Conservation (phyloP, 768 basidiomycete genomes). For the Hortiboletus flavorubellus region DNA sequence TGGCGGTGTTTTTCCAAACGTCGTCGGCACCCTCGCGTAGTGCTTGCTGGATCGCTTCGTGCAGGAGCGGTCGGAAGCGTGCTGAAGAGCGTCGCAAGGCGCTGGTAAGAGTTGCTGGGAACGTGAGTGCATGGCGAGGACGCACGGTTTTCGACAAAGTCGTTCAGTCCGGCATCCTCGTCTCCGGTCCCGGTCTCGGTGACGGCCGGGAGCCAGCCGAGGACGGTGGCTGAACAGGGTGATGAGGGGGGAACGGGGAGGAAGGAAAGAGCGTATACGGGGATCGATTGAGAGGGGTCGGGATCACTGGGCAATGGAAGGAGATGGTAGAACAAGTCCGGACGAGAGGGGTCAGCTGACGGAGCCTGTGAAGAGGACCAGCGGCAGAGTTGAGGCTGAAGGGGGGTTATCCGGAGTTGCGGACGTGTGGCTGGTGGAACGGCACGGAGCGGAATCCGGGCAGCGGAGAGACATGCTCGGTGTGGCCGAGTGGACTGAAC, state of each 20-base stretch:
- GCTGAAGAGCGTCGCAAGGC: constrained; percentile 36
- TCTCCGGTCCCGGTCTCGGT: constrained; percentile 27
- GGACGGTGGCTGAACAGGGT: constrained; percentile 47
- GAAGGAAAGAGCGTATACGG: constrained; percentile 68
- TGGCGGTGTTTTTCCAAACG: constrained; percentile 59
- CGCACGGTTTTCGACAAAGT: constrained; percentile 73
- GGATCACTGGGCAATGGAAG: constrained; percentile 47
- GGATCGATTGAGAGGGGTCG: constrained; percentile 36
- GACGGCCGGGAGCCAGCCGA: constrained; percentile 69
- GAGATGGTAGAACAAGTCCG: constrained; percentile 70
- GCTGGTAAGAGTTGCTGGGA: neutral
- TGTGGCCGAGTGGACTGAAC: neutral
- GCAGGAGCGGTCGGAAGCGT: constrained; percentile 56
- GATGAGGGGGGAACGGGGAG: constrained; percentile 43
- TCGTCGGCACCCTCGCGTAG: constrained; percentile 61
- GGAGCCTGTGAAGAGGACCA: constrained; percentile 20
- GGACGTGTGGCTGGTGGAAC: neutral
- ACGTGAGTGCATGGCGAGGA: neutral
- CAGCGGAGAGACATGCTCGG: neutral
- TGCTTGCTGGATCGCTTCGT: constrained; percentile 53
- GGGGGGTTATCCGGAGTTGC: constrained; percentile 12
- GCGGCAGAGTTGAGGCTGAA: neutral
- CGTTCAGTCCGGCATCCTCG: constrained; percentile 55
- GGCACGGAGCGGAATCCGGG: neutral
- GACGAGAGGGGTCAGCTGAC: constrained; percentile 53